A percentile compares a stretch with the other conserved stretches of the same genome.
phyloP scores from a whole-genome alignment of 164 flowering plant species.

The Magnolia changhungtana region DNA sequence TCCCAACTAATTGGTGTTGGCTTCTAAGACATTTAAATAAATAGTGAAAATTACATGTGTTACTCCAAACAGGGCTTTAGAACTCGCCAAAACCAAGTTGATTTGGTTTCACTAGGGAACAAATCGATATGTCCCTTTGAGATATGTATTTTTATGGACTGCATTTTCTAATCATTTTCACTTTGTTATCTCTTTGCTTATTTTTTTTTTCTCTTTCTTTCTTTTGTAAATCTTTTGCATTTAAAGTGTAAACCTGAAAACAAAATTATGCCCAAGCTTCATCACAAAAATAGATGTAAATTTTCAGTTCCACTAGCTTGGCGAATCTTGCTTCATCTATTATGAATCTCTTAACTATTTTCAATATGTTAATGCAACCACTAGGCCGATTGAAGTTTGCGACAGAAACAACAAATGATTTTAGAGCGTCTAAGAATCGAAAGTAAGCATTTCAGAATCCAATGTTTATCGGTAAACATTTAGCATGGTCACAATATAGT shows the following conservation, averaged over 20 bases:
- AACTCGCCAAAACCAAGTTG: too few relatives aligned
- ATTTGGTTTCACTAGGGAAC: too few relatives aligned
- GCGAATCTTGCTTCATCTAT: not conserved
- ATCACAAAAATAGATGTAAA: not conserved
- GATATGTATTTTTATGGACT: not conserved
- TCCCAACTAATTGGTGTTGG: too few relatives aligned
- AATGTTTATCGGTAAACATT: not conserved
- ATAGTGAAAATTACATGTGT: too few relatives aligned
- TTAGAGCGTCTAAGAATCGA: conserved; percentile 95
- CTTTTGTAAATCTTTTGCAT: not conserved
- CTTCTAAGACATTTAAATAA: too few relatives aligned
- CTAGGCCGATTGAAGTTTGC: conserved; percentile 93
- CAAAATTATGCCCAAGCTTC: not conserved
- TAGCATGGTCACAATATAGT: too few relatives aligned
- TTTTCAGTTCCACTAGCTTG: not conserved
- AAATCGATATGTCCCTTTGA: too few relatives aligned
- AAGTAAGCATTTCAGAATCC: conserved; percentile 56
- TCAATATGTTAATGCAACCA: conserved; percentile 25
- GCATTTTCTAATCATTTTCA: not conserved
- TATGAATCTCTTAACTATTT: conserved; percentile 12
- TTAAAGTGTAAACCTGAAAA: not conserved
- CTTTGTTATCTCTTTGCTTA: not conserved
- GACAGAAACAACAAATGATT: conserved; percentile 76
- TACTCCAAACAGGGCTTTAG: too few relatives aligned
- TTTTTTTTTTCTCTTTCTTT: not conserved